Evolutionary conservation across 1,139 yeast genomes (phyloP), one percentile per base, ranked within the genome.

Genomic region (Casaregolazyma lundiana): DNA sequence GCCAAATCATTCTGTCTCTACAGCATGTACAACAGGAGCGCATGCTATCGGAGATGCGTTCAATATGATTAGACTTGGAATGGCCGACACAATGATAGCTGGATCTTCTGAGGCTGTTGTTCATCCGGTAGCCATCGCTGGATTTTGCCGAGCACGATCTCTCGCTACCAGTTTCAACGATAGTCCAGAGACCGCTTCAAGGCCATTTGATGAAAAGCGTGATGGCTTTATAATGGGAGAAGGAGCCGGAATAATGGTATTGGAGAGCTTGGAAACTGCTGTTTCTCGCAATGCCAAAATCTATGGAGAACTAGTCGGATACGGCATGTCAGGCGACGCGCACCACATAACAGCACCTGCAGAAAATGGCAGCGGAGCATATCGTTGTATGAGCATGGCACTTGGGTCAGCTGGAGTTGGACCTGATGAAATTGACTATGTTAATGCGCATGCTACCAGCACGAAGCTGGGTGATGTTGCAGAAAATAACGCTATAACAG

Each of bases 371-470:
- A 75, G 77, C 40, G 98, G 98, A 4, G 97, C 97, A 0, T 73
- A 65, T 51, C 70, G 85, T 51, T 83, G 97, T 3, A 92, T 94
- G 96, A 66, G 71, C 45, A 77, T 77, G 75, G 95, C 97, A 0
- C 56, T 90, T 17, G 63, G 67, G 19, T 69, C 73, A 32, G 81
- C 84, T 1, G 62, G 63, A 0, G 52, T 76, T 2, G 57, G 60
- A 1, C 73, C 80, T 0, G 44, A 60, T 2, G 69, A 77, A 3
- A 70, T 92, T 6, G 88, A 76, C 45, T 92, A 89, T 60, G 73
- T 94, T 44, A 94, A 94, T 66, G 97, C 98, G 1, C 99, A 94
- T 66, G 98, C 99, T 0, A 94, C 99, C 0, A 86, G 96, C 0
- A 94, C 99, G 0, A 69, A 71, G 6, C 70, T 90, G 6, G 99